phyloP scores from a whole-genome alignment of 345 rosid genomes.

The Lumnitzera littorea region DNA sequence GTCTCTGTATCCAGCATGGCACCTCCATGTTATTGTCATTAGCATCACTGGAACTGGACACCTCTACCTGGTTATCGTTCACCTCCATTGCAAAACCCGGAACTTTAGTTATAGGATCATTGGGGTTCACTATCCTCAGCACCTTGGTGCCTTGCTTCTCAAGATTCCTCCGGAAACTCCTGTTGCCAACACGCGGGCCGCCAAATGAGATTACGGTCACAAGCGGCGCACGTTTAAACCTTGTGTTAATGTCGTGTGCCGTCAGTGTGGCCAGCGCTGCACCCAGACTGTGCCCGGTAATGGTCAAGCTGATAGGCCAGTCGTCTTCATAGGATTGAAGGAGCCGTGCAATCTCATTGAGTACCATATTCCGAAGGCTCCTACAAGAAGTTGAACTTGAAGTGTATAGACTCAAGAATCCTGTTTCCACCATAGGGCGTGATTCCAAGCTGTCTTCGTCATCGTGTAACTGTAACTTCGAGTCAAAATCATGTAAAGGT shows the following conservation, averaged over 20 bases:
- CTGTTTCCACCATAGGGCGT: constrained; percentile 81
- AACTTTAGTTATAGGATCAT: constrained; percentile 76
- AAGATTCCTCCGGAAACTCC: constrained; percentile 44
- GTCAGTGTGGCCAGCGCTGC: constrained; percentile 81
- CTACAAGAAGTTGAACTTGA: constrained; percentile 31
- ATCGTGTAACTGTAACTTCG: constrained; percentile 9
- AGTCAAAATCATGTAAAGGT: constrained; percentile 8
- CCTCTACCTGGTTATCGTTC: no score
- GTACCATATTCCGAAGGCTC: constrained; percentile 58
- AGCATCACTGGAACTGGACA: not conserved
- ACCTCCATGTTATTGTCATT: constrained; percentile 15
- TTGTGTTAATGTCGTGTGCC: constrained; percentile 63
- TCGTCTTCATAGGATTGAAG: constrained; percentile 54
- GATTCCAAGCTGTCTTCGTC: no score
- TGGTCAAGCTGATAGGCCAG: constrained; percentile 61
- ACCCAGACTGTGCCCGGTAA: constrained; percentile 92
- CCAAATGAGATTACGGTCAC: constrained; percentile 90
- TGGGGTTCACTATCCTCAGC: constrained; percentile 75
- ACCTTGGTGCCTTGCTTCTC: constrained; percentile 73
- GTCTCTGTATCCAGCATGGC: constrained; percentile 54
- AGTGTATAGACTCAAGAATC: constrained; percentile 74
- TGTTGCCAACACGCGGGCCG: constrained; percentile 88
- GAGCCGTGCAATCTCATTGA: constrained; percentile 49
- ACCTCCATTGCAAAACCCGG: constrained; percentile 70
- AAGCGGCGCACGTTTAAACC: constrained; percentile 40